Conservation (phyloP, 2,329 filamentous ascomycete species). For the Aschersonia sp. region DNA sequence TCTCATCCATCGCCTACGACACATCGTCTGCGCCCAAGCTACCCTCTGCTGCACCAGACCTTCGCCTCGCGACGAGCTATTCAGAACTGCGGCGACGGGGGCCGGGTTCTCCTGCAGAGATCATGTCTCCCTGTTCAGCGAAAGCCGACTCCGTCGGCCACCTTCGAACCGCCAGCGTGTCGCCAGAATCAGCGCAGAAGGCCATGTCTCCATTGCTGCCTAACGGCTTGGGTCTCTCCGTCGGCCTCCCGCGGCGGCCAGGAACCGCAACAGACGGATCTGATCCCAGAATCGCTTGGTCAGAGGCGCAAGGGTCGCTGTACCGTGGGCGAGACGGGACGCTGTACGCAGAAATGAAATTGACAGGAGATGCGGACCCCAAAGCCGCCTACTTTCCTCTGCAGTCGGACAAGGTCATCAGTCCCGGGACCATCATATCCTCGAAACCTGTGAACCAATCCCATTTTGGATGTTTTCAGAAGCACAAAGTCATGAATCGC, state of each 20-base stretch:
- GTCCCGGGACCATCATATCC: conserved; percentile 22
- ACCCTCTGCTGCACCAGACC: conserved; percentile 8
- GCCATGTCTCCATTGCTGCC: not conserved
- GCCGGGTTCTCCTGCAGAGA: not conserved
- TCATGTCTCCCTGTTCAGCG: conserved; percentile 6
- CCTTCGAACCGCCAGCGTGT: conserved; percentile 5
- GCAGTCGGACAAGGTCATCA: conserved; percentile 12
- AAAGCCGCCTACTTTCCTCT: conserved; percentile 22
- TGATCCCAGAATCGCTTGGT: conserved; percentile 17
- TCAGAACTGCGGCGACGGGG: conserved; percentile 8
- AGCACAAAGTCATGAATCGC: conserved; percentile 32
- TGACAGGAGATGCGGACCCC: conserved; percentile 18
- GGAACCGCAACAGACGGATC: conserved; percentile 9
- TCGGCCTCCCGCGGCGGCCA: conserved; percentile 3
- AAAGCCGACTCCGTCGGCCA: conserved; percentile 4
- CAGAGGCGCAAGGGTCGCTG: conserved; percentile 18
- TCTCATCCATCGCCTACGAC: conserved; percentile 2
- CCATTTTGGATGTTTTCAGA: conserved; percentile 31
- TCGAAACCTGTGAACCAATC: conserved; percentile 28
- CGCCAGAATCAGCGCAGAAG: not conserved
- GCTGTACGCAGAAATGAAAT: conserved; percentile 26
- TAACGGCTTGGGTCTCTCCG: not conserved
- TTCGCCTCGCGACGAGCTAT: conserved; percentile 10
- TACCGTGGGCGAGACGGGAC: conserved; percentile 24
- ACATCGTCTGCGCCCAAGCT: conserved; percentile 13